Conservation (phyloP, 257 asterid species). For the Solanum neorickii region DNA sequence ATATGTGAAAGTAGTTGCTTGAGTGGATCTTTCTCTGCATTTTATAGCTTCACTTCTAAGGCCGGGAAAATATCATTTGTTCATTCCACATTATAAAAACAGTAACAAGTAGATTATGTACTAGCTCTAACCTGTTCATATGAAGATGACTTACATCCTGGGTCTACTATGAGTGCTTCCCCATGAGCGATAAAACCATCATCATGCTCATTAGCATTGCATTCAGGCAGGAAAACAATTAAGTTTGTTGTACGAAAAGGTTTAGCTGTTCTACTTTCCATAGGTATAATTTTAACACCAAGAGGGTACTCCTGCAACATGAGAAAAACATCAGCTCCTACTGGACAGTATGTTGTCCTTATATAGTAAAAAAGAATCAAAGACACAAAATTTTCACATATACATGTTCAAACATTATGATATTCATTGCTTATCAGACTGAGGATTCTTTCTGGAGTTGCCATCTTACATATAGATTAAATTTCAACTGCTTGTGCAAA, state of each 20-base stretch:
- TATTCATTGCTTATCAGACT: background rate
- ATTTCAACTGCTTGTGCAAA: background rate
- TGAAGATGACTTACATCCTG: constrained; percentile 73
- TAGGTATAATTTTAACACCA: constrained; percentile 70
- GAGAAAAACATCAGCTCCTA: background rate
- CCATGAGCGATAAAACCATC: constrained; percentile 47
- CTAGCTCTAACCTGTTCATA: constrained; percentile 55
- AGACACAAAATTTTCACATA: background rate
- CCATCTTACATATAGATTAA: background rate
- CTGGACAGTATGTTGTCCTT: background rate
- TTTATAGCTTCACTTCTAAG: background rate
- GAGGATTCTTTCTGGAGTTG: background rate
- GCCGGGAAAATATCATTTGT: background rate
- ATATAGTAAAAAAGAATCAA: too few relatives aligned
- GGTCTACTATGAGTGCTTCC: constrained; percentile 88
- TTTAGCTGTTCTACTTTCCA: constrained; percentile 81
- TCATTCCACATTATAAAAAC: background rate
- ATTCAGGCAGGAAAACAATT: constrained; percentile 48
- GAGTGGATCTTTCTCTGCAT: background rate
- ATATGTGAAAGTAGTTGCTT: background rate
- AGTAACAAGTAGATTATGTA: background rate
- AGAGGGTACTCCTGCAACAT: constrained; percentile 76
- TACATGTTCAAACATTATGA: background rate
- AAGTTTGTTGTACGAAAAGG: constrained; percentile 83
- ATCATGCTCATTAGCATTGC: constrained; percentile 5